Evolutionary conservation across 179 eudicot species (phyloP).

Genomic region (Actinidia arguta): DNA sequence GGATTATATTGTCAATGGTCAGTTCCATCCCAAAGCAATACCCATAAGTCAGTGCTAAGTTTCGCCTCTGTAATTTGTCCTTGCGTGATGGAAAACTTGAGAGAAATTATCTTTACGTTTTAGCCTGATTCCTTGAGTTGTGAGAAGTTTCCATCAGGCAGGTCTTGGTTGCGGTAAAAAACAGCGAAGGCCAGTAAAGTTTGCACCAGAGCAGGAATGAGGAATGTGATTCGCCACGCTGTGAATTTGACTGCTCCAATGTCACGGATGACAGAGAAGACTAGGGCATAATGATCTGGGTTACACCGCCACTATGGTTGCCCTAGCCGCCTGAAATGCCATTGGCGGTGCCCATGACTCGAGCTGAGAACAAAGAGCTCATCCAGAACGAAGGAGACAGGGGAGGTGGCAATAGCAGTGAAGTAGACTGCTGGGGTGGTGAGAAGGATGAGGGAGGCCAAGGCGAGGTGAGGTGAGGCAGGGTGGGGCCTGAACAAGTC

Average conservation of each 20-base stretch:
- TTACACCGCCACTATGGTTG: slow-evolving; percentile 93
- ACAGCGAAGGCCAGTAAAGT: slow-evolving; percentile 61
- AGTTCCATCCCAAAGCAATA: slow-evolving; percentile 91
- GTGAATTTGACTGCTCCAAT: slow-evolving; percentile 55
- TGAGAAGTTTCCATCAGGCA: slow-evolving; percentile 76
- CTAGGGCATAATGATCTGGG: slow-evolving; percentile 89
- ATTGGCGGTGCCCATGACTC: slow-evolving; percentile 76
- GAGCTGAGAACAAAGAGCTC: slow-evolving; percentile 84
- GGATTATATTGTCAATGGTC: slow-evolving; percentile 82
- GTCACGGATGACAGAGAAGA: slow-evolving; percentile 46
- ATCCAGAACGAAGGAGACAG: slow-evolving; percentile 76
- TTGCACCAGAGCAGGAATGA: slow-evolving; percentile 74
- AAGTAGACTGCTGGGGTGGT: slow-evolving; percentile 78
- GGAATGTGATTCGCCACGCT: slow-evolving; percentile 87
- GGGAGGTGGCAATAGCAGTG: slow-evolving; percentile 40
- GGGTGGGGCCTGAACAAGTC: slow-evolving; percentile 82
- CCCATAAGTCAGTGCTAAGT: slow-evolving; percentile 85
- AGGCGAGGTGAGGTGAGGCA: too few species aligned
- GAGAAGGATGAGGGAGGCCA: slow-evolving; percentile 58
- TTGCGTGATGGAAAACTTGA: slow-evolving; percentile 48
- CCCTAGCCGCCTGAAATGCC: slow-evolving; percentile 95
- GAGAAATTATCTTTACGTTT: slow-evolving; percentile 59
- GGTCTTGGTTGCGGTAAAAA: slow-evolving; percentile 73
- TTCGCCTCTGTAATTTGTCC: slow-evolving; percentile 83
- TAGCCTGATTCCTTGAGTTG: slow-evolving; percentile 52